Percentiles rank a stretch among this genome's conserved stretches.
Conservation (phyloP, 2,329 filamentous ascomycete species). For the Fusarium mexicanum region DNA sequence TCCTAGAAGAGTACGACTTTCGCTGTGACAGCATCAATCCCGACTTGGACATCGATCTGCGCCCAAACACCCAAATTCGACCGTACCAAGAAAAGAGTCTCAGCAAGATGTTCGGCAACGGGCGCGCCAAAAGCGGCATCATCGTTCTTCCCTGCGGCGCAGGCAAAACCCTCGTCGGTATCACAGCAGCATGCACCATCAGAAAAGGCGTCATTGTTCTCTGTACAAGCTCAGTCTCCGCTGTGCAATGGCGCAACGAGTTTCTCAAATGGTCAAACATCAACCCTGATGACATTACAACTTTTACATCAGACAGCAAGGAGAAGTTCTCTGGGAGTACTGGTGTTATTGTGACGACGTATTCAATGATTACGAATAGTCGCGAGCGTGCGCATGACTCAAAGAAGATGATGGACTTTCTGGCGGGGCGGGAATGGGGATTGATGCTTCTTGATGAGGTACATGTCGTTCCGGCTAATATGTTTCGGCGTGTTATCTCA, state of each 20-base stretch:
- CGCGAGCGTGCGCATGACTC: conserved; percentile 90
- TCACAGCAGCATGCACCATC: conserved; percentile 98
- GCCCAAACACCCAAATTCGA: conserved; percentile 87
- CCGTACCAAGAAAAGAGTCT: conserved; percentile 97
- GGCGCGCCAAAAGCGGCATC: conserved; percentile 94
- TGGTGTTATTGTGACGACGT: conserved; percentile 96
- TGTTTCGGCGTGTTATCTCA: conserved; percentile 93
- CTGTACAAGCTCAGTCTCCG: conserved; percentile 97
- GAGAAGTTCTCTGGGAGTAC: conserved; percentile 80
- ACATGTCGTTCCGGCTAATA: conserved; percentile 97
- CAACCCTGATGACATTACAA: conserved; percentile 88
- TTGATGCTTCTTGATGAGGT: conserved; percentile 97
- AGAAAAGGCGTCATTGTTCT: conserved; percentile 97
- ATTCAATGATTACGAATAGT: conserved; percentile 94
- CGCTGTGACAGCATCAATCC: conserved; percentile 88
- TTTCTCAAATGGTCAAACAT: conserved; percentile 99
- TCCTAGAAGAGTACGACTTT: conserved; percentile 98
- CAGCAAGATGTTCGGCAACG: conserved; percentile 99
- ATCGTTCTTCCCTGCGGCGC: conserved; percentile 97
- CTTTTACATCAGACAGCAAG: conserved; percentile 95
- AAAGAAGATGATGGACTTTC: conserved; percentile 96
- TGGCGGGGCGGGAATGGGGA: conserved; percentile 91
- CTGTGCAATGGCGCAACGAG: conserved; percentile 95
- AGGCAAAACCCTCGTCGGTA: conserved; percentile 97
- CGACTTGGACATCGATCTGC: conserved; percentile 91